Evolutionary conservation across 495 filamentous ascomycete species (phyloP).

Genomic region (Friedmanniomyces simplex): DNA sequence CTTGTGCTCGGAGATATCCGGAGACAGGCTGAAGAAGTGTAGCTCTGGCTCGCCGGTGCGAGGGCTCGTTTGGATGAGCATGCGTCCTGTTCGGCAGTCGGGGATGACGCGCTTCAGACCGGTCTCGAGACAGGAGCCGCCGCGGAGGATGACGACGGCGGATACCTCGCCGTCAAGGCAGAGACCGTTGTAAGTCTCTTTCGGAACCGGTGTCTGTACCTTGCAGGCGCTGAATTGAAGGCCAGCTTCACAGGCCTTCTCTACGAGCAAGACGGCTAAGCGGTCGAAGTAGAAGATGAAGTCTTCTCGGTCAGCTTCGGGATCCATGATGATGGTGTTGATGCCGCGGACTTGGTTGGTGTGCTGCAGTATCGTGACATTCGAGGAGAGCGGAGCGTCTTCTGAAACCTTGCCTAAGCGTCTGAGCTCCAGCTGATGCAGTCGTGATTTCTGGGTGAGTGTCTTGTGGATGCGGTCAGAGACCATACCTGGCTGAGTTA

Average conservation of each 20-base stretch:
- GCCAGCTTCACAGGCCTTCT: constrained; percentile 39
- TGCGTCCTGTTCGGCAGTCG: constrained; percentile 77
- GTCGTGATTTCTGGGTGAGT: constrained; percentile 71
- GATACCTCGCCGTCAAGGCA: constrained; percentile 57
- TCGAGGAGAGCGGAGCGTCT: constrained; percentile 59
- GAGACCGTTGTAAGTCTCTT: constrained; percentile 57
- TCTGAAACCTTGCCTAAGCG: constrained; percentile 58
- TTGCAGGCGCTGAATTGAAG: constrained; percentile 49
- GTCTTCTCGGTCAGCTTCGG: constrained; percentile 69
- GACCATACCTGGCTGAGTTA: constrained; percentile 51
- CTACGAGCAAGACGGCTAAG: constrained; percentile 69
- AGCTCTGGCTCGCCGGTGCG: constrained; percentile 81
- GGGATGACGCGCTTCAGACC: constrained; percentile 82
- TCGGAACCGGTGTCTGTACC: constrained; percentile 56
- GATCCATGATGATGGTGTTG: constrained; percentile 81
- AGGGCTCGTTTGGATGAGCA: constrained; percentile 82
- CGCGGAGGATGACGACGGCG: constrained; percentile 79
- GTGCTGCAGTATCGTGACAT: constrained; percentile 58
- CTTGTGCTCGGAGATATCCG: constrained; percentile 57
- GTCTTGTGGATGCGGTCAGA: constrained; percentile 78
- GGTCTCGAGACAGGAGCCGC: constrained; percentile 75
- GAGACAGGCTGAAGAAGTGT: constrained; percentile 71
- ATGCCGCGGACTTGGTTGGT: constrained; percentile 74
- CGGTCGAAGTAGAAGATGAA: constrained; percentile 97
- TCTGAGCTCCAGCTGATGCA: constrained; percentile 65